Conservation (phyloP, 495 filamentous ascomycete genomes). For the Xylaria palmicola region DNA sequence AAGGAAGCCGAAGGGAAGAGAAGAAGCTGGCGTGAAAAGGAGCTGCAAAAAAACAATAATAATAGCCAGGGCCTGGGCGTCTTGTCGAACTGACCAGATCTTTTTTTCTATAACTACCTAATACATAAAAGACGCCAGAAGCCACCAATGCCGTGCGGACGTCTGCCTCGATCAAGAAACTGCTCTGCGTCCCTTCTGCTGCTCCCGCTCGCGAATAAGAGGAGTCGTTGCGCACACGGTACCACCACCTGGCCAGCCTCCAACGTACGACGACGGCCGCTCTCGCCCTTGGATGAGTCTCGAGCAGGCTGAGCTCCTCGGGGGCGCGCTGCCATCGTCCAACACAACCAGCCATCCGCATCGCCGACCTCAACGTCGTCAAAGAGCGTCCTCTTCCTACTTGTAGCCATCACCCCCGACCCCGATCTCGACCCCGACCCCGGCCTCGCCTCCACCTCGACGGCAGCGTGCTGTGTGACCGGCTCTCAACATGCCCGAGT, state of each 20-base stretch:
- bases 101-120: no score
- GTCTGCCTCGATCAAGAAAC: not conserved
- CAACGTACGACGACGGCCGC: not conserved
- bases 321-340: conserved; percentile 9
- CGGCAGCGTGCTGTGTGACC: not conserved
- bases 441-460: not conserved
- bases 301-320: conserved; percentile 14
- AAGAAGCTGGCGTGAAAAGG: not conserved
- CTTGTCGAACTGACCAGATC: no score
- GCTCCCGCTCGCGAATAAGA: not conserved
- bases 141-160: not conserved
- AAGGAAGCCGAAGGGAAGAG: not conserved
- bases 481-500: conserved; percentile 4
- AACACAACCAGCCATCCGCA: not conserved
- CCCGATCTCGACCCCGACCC: not conserved
- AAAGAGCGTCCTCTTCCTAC: not conserved
- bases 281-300: conserved; percentile 10
- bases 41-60: not conserved
- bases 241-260: no score
- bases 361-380: not conserved
- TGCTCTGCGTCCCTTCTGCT: not conserved
- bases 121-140: no score
- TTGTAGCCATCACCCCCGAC: not conserved
- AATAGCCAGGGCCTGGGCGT: no score
- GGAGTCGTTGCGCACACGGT: no score